These are phyloP conservation scores for Chytridiales sp. DNA, from an alignment of 371 early-diverging fungal genomes.

Conservation along the genomic window DNA sequence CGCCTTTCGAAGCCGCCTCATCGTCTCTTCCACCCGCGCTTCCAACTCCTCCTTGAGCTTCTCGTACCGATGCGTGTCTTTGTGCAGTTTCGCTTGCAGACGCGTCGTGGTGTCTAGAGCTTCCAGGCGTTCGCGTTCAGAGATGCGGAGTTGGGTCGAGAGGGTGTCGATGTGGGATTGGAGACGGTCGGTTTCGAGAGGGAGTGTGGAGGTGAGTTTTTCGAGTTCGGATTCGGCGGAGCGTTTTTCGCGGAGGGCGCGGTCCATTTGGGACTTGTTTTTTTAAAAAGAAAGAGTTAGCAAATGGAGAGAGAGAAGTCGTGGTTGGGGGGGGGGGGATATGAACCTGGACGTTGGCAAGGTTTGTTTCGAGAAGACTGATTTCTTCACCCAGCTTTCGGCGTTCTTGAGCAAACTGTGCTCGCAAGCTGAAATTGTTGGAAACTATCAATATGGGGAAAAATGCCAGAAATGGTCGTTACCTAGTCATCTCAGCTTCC, in stretches of 20 bases:
- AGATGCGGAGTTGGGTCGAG: constrained; percentile 26
- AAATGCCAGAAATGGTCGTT: not conserved
- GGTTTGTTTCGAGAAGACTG: constrained; percentile 28
- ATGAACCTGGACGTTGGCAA: constrained; percentile 31
- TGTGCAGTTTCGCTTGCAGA: constrained; percentile 33
- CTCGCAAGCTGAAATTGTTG: constrained; percentile 26
- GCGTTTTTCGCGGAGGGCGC: constrained; percentile 50
- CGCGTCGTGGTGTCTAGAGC: constrained; percentile 29
- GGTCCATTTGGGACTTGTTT: constrained; percentile 32
- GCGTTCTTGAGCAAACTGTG: constrained; percentile 31
- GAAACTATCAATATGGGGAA: constrained; percentile 1
- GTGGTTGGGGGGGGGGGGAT: not conserved
- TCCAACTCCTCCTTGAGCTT: constrained; percentile 39
- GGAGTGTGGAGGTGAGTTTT: constrained; percentile 42
- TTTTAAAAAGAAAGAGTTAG: not conserved
- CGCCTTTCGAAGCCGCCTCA: constrained; percentile 35
- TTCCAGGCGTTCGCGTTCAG: constrained; percentile 39
- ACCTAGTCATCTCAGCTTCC: constrained; percentile 34
- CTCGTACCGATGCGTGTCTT: constrained; percentile 43
- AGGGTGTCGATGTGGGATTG: constrained; percentile 41
- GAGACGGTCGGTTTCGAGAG: constrained; percentile 43
- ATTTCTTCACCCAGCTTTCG: constrained; percentile 32
- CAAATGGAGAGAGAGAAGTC: not conserved
- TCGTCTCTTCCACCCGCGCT: constrained; percentile 36
- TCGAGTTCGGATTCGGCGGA: constrained; percentile 49